Conservation (phyloP, 257 asterid species). For the Jacaranda copaia region DNA sequence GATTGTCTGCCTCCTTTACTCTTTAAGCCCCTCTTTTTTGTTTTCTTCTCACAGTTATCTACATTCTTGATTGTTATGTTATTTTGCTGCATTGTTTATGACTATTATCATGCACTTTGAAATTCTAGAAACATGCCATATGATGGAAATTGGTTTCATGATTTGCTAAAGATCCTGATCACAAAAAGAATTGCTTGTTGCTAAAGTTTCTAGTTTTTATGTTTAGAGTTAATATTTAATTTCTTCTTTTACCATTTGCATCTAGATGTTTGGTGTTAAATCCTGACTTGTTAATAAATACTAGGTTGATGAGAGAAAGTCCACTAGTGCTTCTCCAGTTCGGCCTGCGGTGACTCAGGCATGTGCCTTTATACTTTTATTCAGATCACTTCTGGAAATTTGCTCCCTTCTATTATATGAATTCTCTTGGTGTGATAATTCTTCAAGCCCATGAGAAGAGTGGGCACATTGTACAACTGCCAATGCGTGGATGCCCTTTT, state of each 20-base stretch:
- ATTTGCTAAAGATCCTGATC: constrained; percentile 19
- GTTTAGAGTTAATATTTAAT: background rate
- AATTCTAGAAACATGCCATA: background rate
- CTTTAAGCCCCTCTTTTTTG: no score
- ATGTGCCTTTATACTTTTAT: constrained; percentile 26
- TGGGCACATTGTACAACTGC: no score
- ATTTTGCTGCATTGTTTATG: constrained; percentile 9
- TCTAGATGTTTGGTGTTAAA: constrained; percentile 6
- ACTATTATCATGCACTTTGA: background rate
- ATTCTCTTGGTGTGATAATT: no score
- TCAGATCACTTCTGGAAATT: no score
- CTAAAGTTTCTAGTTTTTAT: background rate
- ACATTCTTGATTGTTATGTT: constrained; percentile 20
- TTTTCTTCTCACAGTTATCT: constrained; percentile 2
- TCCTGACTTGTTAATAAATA: constrained; percentile 27
- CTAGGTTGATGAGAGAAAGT: constrained; percentile 44
- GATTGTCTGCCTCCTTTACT: background rate
- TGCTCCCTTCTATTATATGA: no score
- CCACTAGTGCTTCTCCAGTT: constrained; percentile 43
- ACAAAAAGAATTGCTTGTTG: no score
- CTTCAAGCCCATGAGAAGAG: no score
- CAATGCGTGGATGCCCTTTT: background rate
- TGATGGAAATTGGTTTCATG: constrained; percentile 5
- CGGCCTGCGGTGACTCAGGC: constrained; percentile 43
- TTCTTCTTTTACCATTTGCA: constrained; percentile 16